Evolutionary conservation across 331 rosid genomes (phyloP).

Genomic region (Malus hybrid): DNA sequence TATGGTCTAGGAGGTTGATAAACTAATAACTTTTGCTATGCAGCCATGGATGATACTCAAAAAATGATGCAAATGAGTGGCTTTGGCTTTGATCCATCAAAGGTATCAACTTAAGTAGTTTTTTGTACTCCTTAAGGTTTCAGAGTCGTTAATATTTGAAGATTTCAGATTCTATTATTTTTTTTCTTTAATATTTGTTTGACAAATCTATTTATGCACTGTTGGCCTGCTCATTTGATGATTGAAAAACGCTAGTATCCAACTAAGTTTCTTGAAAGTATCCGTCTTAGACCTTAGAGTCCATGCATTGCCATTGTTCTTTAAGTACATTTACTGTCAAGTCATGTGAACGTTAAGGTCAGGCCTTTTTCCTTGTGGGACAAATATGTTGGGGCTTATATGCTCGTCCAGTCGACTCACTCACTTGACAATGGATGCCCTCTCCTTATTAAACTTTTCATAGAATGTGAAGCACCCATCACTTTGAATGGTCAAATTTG

Average conservation of each 20-base stretch:
- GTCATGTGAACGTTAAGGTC: neutral
- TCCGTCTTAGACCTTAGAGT: neutral
- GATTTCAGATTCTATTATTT: neutral
- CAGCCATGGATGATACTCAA: slow-evolving; percentile 97
- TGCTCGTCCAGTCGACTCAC: neutral
- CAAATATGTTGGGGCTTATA: neutral
- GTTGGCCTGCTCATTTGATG: neutral
- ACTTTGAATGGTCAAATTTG: neutral
- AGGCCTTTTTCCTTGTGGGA: neutral
- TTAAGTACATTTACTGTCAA: neutral
- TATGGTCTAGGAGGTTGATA: neutral
- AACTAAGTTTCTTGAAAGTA: neutral
- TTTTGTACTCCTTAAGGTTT: slow-evolving; percentile 1
- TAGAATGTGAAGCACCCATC: neutral
- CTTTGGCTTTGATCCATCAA: slow-evolving; percentile 86
- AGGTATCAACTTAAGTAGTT: slow-evolving; percentile 43
- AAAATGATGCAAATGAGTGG: slow-evolving; percentile 99
- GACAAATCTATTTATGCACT: neutral
- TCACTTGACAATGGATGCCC: neutral
- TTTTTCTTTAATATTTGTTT: neutral
- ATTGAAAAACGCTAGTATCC: neutral
- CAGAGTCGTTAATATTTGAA: neutral
- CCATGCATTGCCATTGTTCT: neutral
- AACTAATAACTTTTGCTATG: slow-evolving; percentile 20
- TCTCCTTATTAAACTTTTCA: neutral